Conservation (phyloP, 2,329 filamentous ascomycete species). For the Cladobotryum mycophilum region DNA sequence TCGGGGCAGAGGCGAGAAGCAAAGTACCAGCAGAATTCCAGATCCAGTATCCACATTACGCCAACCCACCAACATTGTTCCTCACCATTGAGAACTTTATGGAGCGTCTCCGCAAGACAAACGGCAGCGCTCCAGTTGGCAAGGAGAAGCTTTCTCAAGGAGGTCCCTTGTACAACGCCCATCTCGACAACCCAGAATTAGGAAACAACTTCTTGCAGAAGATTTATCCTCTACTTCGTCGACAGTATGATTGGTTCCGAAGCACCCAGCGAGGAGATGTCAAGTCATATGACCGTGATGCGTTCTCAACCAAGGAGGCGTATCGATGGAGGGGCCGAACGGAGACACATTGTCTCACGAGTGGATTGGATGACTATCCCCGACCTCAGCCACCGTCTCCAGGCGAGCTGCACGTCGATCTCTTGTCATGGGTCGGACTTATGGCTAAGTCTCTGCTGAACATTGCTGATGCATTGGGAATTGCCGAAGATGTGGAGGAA, state of each 20-base stretch:
- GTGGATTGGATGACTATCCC: slow-evolving; percentile 93
- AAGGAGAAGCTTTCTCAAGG: slow-evolving; percentile 38
- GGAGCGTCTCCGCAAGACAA: slow-evolving; percentile 61
- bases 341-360: slow-evolving; percentile 80
- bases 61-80: slow-evolving; percentile 93
- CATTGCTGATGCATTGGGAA: slow-evolving; percentile 69
- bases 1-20: slow-evolving; percentile 84
- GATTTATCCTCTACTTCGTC: slow-evolving; percentile 80
- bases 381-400: slow-evolving; percentile 90
- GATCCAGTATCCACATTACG: slow-evolving; percentile 92
- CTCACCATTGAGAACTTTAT: slow-evolving; percentile 81
- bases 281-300: slow-evolving; percentile 82
- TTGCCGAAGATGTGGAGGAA: slow-evolving; percentile 67
- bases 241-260: slow-evolving; percentile 92
- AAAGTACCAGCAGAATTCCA: slow-evolving; percentile 94
- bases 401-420: slow-evolving; percentile 88
- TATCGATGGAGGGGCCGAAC: slow-evolving; percentile 95
- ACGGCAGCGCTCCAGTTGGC: slow-evolving; percentile 39
- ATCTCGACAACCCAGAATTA: slow-evolving; percentile 61
- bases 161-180: slow-evolving; percentile 52
- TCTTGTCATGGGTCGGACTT: slow-evolving; percentile 96
- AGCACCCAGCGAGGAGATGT: slow-evolving; percentile 86
- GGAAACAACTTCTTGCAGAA: slow-evolving; percentile 65
- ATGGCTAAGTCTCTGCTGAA: slow-evolving; percentile 82
- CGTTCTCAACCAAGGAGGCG: slow-evolving; percentile 82